Conservation (phyloP, 1,284 basidiomycete genomes). For the Leccinum insigne region DNA sequence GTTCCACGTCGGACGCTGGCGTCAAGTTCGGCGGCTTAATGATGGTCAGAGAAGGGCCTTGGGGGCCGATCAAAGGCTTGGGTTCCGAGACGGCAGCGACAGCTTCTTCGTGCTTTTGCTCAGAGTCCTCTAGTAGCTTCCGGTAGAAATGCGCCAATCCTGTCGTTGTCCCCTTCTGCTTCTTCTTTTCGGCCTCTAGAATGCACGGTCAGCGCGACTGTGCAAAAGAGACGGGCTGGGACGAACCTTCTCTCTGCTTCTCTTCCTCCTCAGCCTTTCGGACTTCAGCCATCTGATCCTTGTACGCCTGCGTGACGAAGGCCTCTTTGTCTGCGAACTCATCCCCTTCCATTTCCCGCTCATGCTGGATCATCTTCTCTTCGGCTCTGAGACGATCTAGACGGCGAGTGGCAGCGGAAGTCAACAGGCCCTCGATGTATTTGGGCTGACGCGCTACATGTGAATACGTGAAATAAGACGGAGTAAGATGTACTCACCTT, state of each 20-base stretch:
- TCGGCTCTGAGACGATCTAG: slow-evolving; percentile 94
- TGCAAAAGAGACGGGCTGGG: background rate
- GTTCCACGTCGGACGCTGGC: slow-evolving; percentile 66
- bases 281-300: slow-evolving; percentile 94
- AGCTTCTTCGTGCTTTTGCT: slow-evolving; percentile 81
- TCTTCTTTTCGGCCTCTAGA: slow-evolving; percentile 66
- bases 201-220: background rate
- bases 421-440: slow-evolving; percentile 85
- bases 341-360: slow-evolving; percentile 93
- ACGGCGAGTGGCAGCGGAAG: slow-evolving; percentile 84
- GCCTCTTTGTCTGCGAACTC: slow-evolving; percentile 94
- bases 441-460: slow-evolving; percentile 66
- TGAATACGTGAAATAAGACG: slow-evolving; percentile 14
- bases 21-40: slow-evolving; percentile 64
- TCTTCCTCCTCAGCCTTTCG: slow-evolving; percentile 92
- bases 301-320: slow-evolving; percentile 98
- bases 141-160: slow-evolving; percentile 91
- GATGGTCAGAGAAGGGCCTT: slow-evolving; percentile 63
- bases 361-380: slow-evolving; percentile 96
- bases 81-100: slow-evolving; percentile 65
- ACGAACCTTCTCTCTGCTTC: slow-evolving; percentile 78
- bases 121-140: slow-evolving; percentile 78
- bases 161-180: slow-evolving; percentile 52
- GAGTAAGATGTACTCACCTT: slow-evolving; percentile 51
- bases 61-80: slow-evolving; percentile 61